phyloP scores from a whole-genome alignment of 805 yeast species.

The Saccharomycopsis fodiens region DNA sequence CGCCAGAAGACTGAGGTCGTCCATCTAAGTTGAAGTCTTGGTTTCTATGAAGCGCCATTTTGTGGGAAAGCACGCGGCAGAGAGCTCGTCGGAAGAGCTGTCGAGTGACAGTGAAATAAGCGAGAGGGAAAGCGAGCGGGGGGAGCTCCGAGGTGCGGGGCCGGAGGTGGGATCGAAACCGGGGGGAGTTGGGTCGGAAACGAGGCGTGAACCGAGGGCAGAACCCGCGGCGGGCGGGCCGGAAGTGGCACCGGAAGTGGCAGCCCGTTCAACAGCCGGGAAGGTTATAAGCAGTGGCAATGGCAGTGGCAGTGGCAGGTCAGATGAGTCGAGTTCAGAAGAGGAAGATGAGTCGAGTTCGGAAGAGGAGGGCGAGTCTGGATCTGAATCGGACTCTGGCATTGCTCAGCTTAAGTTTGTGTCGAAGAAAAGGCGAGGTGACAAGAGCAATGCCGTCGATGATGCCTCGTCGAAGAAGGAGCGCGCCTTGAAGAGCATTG shows the following conservation, averaged over 20 bases:
- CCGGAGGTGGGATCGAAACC: not conserved
- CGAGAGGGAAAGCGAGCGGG: no score
- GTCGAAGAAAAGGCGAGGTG: constrained; percentile 39
- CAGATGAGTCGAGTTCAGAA: no score
- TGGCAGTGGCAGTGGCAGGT: no score
- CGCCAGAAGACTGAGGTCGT: no score
- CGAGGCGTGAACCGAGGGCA: not conserved
- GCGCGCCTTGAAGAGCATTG: constrained; percentile 16
- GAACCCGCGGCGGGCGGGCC: not conserved
- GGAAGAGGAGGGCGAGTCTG: constrained; percentile 26
- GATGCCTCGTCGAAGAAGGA: constrained; percentile 24
- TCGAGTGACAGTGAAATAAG: no score
- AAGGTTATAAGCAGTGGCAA: not conserved
- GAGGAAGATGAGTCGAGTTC: constrained; percentile 19
- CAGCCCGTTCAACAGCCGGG: constrained; percentile 21
- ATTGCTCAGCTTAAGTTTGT: constrained; percentile 23
- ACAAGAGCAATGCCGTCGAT: constrained; percentile 27
- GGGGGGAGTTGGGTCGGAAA: not conserved
- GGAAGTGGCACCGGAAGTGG: constrained; percentile 43
- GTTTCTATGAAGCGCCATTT: not conserved
- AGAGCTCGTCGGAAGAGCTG: constrained; percentile 33
- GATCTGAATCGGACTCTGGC: constrained; percentile 26
- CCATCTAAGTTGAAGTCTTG: no score
- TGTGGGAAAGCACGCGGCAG: constrained; percentile 19
- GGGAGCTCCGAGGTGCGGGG: not conserved